phyloP scores from a whole-genome alignment of 129 eudicot species.

The Flaveria trinervia region DNA sequence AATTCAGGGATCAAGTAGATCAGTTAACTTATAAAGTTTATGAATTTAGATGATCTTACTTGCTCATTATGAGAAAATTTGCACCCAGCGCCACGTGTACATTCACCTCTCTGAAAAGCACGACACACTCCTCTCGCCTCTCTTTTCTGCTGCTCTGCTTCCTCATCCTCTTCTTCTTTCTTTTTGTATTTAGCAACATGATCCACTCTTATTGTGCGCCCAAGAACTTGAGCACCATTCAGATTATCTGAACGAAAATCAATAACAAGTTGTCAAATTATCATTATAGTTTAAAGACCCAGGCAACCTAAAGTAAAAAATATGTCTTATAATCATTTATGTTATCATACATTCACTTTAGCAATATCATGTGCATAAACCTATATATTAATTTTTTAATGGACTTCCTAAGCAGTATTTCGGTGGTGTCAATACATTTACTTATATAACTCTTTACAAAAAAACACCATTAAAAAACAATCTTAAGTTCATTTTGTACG shows the following conservation, averaged over 20 bases:
- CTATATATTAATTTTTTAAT: neutral
- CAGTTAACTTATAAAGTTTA: neutral
- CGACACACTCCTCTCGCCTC: constrained; percentile 96
- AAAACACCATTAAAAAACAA: neutral
- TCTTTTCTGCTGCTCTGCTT: constrained; percentile 65
- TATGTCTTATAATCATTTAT: neutral
- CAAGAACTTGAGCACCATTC: constrained; percentile 82
- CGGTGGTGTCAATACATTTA: neutral
- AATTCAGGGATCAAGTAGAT: neutral
- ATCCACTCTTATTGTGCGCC: constrained; percentile 87
- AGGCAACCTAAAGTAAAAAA: neutral
- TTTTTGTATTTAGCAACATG: constrained; percentile 82
- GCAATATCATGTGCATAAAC: neutral
- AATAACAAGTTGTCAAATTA: neutral
- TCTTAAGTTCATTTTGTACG: neutral
- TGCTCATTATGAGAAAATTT: constrained; percentile 86
- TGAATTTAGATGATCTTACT: constrained; percentile 41
- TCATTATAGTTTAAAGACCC: neutral
- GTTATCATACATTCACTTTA: neutral
- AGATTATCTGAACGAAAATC: constrained; percentile 57
- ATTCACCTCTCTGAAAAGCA: constrained; percentile 91
- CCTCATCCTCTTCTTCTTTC: constrained; percentile 92
- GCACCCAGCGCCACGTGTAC: constrained; percentile 90
- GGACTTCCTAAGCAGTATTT: no score
- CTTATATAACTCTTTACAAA: neutral